phyloP scores from a whole-genome alignment of 495 filamentous ascomycete species.

The Talaromyces proteolyticus region DNA sequence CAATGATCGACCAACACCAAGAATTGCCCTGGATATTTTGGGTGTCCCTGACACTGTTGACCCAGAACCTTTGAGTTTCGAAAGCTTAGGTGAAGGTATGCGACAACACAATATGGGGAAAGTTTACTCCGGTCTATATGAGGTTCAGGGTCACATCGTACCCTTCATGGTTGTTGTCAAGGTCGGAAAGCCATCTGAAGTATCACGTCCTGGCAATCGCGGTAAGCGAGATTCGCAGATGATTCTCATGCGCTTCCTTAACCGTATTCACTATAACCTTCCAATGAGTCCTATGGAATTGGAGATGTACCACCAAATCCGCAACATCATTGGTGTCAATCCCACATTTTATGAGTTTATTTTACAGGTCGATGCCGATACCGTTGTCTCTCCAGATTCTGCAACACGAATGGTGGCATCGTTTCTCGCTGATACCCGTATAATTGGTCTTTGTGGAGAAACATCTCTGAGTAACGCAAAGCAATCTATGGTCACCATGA shows the following conservation, averaged over 20 bases:
- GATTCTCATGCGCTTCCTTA: constrained; percentile 96
- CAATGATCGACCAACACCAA: constrained; percentile 90
- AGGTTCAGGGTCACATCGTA: constrained; percentile 96
- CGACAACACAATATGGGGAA: constrained; percentile 99
- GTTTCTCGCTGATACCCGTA: constrained; percentile 83
- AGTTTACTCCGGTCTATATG: constrained; percentile 94
- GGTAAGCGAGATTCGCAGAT: constrained; percentile 99
- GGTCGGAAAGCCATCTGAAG: constrained; percentile 94
- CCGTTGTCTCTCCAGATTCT: constrained; percentile 84
- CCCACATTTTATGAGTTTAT: constrained; percentile 98
- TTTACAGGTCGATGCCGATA: constrained; percentile 96
- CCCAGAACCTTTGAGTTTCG: constrained; percentile 96
- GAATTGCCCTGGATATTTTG: constrained; percentile 95
- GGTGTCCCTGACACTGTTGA: constrained; percentile 91
- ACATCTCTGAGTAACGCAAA: constrained; percentile 91
- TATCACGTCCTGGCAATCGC: constrained; percentile 92
- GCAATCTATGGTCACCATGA: constrained; percentile 92
- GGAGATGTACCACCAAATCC: constrained; percentile 98
- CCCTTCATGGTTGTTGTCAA: constrained; percentile 97
- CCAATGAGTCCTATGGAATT: constrained; percentile 95
- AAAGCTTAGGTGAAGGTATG: constrained; percentile 90
- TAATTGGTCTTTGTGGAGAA: constrained; percentile 92
- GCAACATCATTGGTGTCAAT: constrained; percentile 98
- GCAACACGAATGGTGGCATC: constrained; percentile 88
- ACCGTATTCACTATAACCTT: constrained; percentile 93